A percentile compares a stretch with the other conserved stretches of the same genome.
Conservation (phyloP, 2,329 filamentous ascomycete species). For the Aspergillus sp. region DNA sequence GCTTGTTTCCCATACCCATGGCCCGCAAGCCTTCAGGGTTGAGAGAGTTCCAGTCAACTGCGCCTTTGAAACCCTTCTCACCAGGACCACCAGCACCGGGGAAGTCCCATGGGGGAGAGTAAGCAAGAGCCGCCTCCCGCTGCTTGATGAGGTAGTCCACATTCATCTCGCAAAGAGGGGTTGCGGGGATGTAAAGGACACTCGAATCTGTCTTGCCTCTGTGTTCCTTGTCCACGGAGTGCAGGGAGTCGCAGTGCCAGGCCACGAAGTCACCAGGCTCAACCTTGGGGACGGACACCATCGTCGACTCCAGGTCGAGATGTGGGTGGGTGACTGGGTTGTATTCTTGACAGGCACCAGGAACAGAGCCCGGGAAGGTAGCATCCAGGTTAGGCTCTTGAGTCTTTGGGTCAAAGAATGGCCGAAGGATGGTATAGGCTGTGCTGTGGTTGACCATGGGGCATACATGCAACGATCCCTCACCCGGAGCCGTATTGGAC, state of each 20-base stretch:
- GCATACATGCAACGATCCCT: constrained; percentile 80
- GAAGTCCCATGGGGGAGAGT: constrained; percentile 66
- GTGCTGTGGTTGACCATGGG: constrained; percentile 71
- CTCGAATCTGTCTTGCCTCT: constrained; percentile 67
- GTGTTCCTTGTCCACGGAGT: constrained; percentile 79
- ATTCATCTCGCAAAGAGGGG: constrained; percentile 72
- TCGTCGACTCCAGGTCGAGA: constrained; percentile 60
- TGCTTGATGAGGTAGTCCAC: constrained; percentile 67
- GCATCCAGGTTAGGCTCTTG: constrained; percentile 36
- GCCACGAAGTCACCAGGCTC: constrained; percentile 70
- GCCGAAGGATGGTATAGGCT: constrained; percentile 74
- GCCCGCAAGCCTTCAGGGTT: constrained; percentile 48
- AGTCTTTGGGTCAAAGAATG: constrained; percentile 66
- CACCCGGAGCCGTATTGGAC: constrained; percentile 64
- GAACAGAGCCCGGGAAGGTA: constrained; percentile 64
- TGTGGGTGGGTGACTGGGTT: constrained; percentile 63
- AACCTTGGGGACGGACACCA: constrained; percentile 68
- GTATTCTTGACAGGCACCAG: constrained; percentile 66
- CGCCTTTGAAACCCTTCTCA: constrained; percentile 35
- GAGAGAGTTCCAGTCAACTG: constrained; percentile 35
- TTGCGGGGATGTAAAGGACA: constrained; percentile 85
- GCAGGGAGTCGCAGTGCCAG: constrained; percentile 77
- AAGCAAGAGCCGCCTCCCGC: constrained; percentile 64
- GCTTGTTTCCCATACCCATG: constrained; percentile 50
- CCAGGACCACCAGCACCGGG: constrained; percentile 50